Evolutionary conservation across 768 basidiomycete genomes (phyloP), one percentile per base, ranked within the genome.

Genomic region (Ramaria rubella): DNA sequence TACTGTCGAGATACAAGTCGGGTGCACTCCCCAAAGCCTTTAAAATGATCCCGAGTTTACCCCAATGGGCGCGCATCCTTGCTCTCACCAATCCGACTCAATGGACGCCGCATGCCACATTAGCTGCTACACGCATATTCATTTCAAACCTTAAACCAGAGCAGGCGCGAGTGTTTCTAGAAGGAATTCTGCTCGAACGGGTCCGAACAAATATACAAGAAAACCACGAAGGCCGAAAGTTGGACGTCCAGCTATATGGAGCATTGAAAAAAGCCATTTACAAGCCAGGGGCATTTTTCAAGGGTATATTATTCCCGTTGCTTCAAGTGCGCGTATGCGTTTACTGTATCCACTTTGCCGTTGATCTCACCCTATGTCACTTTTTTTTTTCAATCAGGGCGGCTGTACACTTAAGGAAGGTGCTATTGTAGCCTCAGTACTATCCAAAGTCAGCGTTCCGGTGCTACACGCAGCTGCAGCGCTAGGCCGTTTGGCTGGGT

Each of bases 201-300:
- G 83, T 96, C 50, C 77, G 93, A 40, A 88, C 91, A 60, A 91
- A 97, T 69, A 95, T 99, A 61, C 76, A 76, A 57, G 79, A 83
- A 46, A 84, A 92, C 67, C 57, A 60, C 26, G 59, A 60, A 19
- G 65, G 63, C 7, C 87, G 90, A 62, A 96, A 93, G 65, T 75
- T 99, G 58, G 87, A 91, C 66, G 87, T 91, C 15, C 96, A 99
- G 59, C 87, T 93, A 59, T 99, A 94, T 64, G 90, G 94, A 68
- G 85, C 86, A n/a, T 68, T 99, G 62, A 94, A 92, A 70, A 85
- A 91, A 63, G 81, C 91, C 4, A 71, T 98, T 58, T 98, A 95
- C 71, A 99, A 98, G 70, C 96, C 96, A 2, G 89, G 88, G 3
- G 95, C 96, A 1, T 97, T 98, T 69, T 98, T 98, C 79, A 98